Evolutionary conservation across 192 early-diverging fungal species (phyloP).

Genomic region (Backusella westeae): DNA sequence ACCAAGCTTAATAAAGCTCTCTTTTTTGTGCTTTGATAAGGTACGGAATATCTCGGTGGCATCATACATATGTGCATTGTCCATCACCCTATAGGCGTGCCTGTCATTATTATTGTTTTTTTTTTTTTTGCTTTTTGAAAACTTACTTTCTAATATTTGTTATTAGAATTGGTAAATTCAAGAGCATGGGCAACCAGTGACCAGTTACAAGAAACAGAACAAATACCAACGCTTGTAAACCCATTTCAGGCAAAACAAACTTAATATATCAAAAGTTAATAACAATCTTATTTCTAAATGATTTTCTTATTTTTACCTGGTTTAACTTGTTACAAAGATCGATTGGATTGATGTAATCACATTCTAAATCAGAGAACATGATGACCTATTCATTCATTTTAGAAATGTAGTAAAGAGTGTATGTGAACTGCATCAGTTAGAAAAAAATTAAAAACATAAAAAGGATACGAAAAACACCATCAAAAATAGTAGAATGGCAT

Average conservation of each 20-base stretch:
- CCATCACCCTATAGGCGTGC: constrained; percentile 53
- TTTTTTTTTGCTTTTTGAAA: too few relatives aligned
- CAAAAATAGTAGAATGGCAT: constrained; percentile 84
- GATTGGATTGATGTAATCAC: constrained; percentile 98
- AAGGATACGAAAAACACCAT: constrained; percentile 86
- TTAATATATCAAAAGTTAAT: constrained; percentile 29
- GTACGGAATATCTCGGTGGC: constrained; percentile 97
- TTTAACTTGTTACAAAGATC: constrained; percentile 94
- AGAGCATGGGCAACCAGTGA: constrained; percentile 76
- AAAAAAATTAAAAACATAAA: constrained; percentile 14
- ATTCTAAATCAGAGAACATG: constrained; percentile 65
- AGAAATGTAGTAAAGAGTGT: neutral
- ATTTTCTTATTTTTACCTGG: constrained; percentile 51
- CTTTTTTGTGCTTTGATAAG: constrained; percentile 84
- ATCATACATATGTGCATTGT: constrained; percentile 87
- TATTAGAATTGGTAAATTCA: constrained; percentile 80
- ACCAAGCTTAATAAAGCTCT: constrained; percentile 91
- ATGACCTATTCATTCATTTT: constrained; percentile 26
- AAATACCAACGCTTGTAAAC: constrained; percentile 72
- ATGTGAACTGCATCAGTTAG: neutral
- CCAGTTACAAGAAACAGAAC: constrained; percentile 79
- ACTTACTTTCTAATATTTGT: constrained; percentile 83
- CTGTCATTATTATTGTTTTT: neutral
- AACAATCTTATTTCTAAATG: neutral
- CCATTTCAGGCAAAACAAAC: constrained; percentile 91